phyloP scores from a whole-genome alignment of 805 yeast genomes.

The Ogataea paraovalis region DNA sequence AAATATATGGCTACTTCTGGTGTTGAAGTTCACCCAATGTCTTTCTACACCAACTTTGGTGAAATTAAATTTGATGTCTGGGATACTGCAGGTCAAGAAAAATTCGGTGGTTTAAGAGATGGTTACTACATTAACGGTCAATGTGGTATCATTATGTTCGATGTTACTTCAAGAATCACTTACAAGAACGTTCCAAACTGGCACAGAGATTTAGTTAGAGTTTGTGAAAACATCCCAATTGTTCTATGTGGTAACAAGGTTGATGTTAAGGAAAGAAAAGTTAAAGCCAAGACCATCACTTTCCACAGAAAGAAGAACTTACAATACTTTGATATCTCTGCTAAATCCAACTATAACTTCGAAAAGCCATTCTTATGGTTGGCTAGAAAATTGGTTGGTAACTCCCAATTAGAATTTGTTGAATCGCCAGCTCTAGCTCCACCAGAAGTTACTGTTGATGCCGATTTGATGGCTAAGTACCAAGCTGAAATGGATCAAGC shows the following conservation, averaged over 20 bases:
- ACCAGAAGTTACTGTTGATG: slow-evolving; percentile 97
- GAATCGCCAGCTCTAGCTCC: slow-evolving; percentile 99
- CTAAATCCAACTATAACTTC: slow-evolving; percentile 98
- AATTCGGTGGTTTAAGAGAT: slow-evolving; percentile 99
- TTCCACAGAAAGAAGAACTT: slow-evolving; percentile 99
- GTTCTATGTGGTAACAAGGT: slow-evolving; percentile 99
- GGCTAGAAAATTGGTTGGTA: slow-evolving; percentile 98
- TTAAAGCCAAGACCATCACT: slow-evolving; percentile 98
- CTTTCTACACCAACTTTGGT: slow-evolving; percentile 97
- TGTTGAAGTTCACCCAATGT: slow-evolving; percentile 98
- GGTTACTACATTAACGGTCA: slow-evolving; percentile 99
- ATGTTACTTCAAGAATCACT: slow-evolving; percentile 98
- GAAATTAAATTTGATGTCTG: slow-evolving; percentile 98
- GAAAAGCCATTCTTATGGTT: slow-evolving; percentile 99
- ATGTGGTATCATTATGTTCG: slow-evolving; percentile 99
- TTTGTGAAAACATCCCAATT: slow-evolving; percentile 99
- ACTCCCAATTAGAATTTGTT: slow-evolving; percentile 96
- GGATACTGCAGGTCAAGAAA: slow-evolving; percentile 99
- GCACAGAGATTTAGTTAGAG: slow-evolving; percentile 99
- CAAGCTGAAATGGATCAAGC: slow-evolving; percentile 99
- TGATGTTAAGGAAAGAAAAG: slow-evolving; percentile 99
- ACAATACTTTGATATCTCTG: slow-evolving; percentile 99
- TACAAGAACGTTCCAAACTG: slow-evolving; percentile 99
- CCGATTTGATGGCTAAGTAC: slow-evolving; percentile 94
- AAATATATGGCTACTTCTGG: slow-evolving; percentile 98